Percentiles rank a stretch among this genome's conserved stretches.
phyloP scores from a whole-genome alignment of 2,329 filamentous ascomycete species.

The Xylariaceae sp. region DNA sequence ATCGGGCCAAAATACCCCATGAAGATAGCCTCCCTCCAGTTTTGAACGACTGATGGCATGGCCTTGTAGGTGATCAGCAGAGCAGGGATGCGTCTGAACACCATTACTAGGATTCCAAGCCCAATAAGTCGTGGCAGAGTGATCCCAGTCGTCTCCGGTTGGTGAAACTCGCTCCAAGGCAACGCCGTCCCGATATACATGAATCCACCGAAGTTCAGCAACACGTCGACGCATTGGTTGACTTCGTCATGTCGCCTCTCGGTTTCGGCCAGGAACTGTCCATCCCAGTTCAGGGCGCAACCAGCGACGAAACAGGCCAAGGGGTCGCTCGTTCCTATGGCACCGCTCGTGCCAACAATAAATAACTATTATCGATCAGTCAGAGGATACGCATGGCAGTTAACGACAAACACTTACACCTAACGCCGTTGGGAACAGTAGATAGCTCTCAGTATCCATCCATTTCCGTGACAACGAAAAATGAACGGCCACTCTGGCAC shows the following conservation, averaged over 20 bases:
- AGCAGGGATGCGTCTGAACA: constrained; percentile 53
- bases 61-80: constrained; percentile 50
- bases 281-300: constrained; percentile 57
- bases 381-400: too few species aligned
- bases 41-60: constrained; percentile 47
- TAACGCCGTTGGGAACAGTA: constrained; percentile 47
- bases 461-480: constrained; percentile 43
- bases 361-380: constrained; percentile 40
- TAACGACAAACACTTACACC: constrained; percentile 35
- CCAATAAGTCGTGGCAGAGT: constrained; percentile 45
- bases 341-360: constrained; percentile 52
- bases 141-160: constrained; percentile 48
- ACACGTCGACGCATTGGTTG: constrained; percentile 52
- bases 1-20: constrained; percentile 71
- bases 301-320: constrained; percentile 58
- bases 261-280: constrained; percentile 51
- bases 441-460: constrained; percentile 52
- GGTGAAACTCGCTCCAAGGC: constrained; percentile 51
- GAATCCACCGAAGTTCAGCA: constrained; percentile 57
- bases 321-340: constrained; percentile 54
- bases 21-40: constrained; percentile 54
- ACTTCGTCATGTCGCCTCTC: constrained; percentile 55
- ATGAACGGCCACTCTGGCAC: constrained; percentile 43
- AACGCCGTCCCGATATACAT: constrained; percentile 54
- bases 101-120: constrained; percentile 47